Evolutionary conservation across 2,329 filamentous ascomycete genomes (phyloP), one percentile per base, ranked within the genome.

Genomic region (Colletotrichum lentis): DNA sequence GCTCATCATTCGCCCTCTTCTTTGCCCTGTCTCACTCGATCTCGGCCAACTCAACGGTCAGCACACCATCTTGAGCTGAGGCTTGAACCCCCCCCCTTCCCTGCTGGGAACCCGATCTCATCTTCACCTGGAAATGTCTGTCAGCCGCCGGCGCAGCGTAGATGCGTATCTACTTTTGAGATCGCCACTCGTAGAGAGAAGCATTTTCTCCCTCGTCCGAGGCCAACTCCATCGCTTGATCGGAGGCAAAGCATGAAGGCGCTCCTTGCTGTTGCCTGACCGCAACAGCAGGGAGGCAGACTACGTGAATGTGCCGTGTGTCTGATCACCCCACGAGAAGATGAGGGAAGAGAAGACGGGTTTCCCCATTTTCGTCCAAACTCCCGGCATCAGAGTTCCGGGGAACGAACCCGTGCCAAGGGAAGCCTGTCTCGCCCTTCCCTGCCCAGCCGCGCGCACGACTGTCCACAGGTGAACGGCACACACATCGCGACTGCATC

Each of bases 321-420:
- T n/a, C 20, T n/a, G 31, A 14, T 27, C 14, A 39, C n/a, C 7
- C 18, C 14, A 5, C 1, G 2, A 24, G 18, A 39, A 46, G 20
- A 39, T n/a, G 27, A 35, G 8, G 47, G 7, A 53, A 5, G 8
- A 18, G 24, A 52, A 10, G 22, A 43, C n/a, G 41, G 41, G 37
- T 27, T 5, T 35, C 31, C 31, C 31, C 31, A 35, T 53, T 35
- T 37, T 8, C 27, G 24, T 37, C 35, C 10, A 20, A 18, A 37
- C 39, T 52, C 18, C n/a, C 27, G 0, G 31, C 59, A 52, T 35
- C 14, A 46, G 43, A 56, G 46, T 67, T 47, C 61, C 61, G 61
- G 47, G 61, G 47, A 67, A 16, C 12, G 37, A 49, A 64, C 8
- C 64, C 61, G 64, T 50, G 41, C 47, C 61, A 43, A 35, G 54